Evolutionary conservation across 2,329 filamentous ascomycete genomes (phyloP), one percentile per base, ranked within the genome.

Genomic region (Aspergillus ruber): DNA sequence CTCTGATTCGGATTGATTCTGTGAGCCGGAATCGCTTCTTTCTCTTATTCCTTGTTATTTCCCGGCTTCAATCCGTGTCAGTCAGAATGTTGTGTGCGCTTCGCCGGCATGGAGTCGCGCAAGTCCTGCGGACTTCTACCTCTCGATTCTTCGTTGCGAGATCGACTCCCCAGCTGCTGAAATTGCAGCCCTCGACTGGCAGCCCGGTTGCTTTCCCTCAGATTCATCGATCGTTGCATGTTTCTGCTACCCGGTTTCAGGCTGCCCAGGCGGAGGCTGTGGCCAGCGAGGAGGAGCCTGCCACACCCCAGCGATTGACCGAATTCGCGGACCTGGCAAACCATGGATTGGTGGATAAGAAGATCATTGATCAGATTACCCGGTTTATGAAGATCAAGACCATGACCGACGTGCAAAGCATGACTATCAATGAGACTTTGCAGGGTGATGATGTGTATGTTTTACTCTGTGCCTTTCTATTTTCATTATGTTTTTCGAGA

Each of bases 391-490:
- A 78, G 23, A 85, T 96, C 58, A 79, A 85, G 43, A 81, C 75
- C 36, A 97, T 98, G 93, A 97, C 91, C 18, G 86, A 93, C 18
- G 91, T 98, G 12, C 93, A 98, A 69, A 77, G 82, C 42, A 79
- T 84, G 64, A 95, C 91, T 10, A 90, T 98, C 63, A 82, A 82
- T 50, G 79, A 88, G 47, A 88, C 87, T 3, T 74, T 97, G 38
- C 81, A 83, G 56, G 90, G 93, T 18, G 80, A 77, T 50, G 91
- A 96, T 68, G 77, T 95, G 87, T 91, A 78, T 48, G 6, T 33
- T 32, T 43, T 13, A 10, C 36, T 20, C 18, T 21, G 8, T 13
- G 8, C 36, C 17, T 39, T n/a, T 35, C 15, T n/a, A 17, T 35
- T 15, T 15, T 35, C n/a, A 6, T 35, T 17, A 9, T 4, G 2